Percentiles rank a stretch among this genome's conserved stretches.
phyloP scores from a whole-genome alignment of 495 filamentous ascomycete species.

The Penicillium nucicola region DNA sequence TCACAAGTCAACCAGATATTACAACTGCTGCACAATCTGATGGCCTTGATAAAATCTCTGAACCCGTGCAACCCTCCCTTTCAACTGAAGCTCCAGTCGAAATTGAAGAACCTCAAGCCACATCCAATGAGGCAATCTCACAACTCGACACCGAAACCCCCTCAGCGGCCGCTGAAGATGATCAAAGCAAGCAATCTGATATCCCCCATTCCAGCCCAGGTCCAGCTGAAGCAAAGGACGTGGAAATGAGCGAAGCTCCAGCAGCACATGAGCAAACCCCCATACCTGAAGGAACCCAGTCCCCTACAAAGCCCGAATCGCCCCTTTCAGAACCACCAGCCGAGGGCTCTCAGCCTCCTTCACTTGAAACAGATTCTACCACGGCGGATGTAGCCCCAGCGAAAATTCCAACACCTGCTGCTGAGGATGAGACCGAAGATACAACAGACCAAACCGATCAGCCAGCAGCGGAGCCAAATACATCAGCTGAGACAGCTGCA shows the following conservation, averaged over 20 bases:
- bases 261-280: conserved; percentile 3
- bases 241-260: conserved; percentile 9
- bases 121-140: not conserved
- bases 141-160: not conserved
- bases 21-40: not conserved
- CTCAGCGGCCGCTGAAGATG: not conserved
- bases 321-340: not conserved
- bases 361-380: not conserved
- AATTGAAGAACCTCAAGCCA: not conserved
- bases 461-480: conserved; percentile 4
- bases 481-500: not conserved
- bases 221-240: conserved; percentile 7
- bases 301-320: conserved; percentile 1
- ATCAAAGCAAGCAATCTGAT: not conserved
- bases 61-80: not conserved
- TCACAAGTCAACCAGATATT: not conserved
- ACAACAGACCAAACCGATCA: too few relatives aligned
- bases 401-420: not conserved
- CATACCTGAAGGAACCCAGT: not conserved
- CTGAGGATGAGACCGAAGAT: not conserved
- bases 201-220: not conserved
- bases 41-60: not conserved
- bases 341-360: not conserved
- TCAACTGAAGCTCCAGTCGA: not conserved
- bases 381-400: not conserved